A percentile compares a stretch with the other conserved stretches of the same genome.
Evolutionary conservation across 768 basidiomycete genomes (phyloP).

Genomic region (Tubosaeta sp.): DNA sequence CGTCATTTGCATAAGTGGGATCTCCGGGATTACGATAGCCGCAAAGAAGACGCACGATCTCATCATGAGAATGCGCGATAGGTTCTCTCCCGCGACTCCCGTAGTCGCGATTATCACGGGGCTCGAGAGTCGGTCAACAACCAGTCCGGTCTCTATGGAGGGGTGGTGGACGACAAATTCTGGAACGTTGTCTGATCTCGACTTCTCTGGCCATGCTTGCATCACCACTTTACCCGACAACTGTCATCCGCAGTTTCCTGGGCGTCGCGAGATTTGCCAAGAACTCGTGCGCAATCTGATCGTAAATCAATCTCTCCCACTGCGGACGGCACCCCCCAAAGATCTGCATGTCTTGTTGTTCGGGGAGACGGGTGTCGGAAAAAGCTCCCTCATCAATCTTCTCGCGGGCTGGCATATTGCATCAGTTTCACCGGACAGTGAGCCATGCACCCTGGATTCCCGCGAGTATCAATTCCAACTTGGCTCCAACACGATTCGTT

Average conservation of each 20-base stretch:
- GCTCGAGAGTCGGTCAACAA: slow-evolving; percentile 22
- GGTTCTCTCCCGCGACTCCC: slow-evolving; percentile 13
- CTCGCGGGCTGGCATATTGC: slow-evolving; percentile 26
- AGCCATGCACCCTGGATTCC: slow-evolving; percentile 33
- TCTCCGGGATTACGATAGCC: slow-evolving; percentile 11
- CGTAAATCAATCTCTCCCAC: slow-evolving; percentile 9
- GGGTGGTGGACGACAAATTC: slow-evolving; percentile 38
- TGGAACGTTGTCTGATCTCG: slow-evolving; percentile 26
- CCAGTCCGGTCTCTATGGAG: slow-evolving; percentile 25
- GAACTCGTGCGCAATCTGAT: slow-evolving; percentile 19
- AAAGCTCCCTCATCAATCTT: slow-evolving; percentile 27
- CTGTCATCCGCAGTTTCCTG: slow-evolving; percentile 17
- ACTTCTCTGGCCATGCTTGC: slow-evolving; percentile 35
- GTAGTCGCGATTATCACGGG: slow-evolving; percentile 30
- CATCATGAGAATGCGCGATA: slow-evolving; percentile 14
- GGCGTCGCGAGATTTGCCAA: slow-evolving; percentile 19
- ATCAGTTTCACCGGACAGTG: slow-evolving; percentile 18
- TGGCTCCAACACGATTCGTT: slow-evolving; percentile 16
- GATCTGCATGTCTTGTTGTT: slow-evolving; percentile 37
- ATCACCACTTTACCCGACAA: slow-evolving; percentile 30
- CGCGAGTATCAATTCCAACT: slow-evolving; percentile 27
- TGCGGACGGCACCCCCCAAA: slow-evolving; percentile 14
- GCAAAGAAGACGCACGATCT: slow-evolving; percentile 18
- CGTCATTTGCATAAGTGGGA: slow-evolving; percentile 25
- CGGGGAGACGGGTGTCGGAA: slow-evolving; percentile 32